Evolutionary conservation across 2,329 filamentous ascomycete genomes (phyloP).

Genomic region (Magnaporthiopsis incrustans): DNA sequence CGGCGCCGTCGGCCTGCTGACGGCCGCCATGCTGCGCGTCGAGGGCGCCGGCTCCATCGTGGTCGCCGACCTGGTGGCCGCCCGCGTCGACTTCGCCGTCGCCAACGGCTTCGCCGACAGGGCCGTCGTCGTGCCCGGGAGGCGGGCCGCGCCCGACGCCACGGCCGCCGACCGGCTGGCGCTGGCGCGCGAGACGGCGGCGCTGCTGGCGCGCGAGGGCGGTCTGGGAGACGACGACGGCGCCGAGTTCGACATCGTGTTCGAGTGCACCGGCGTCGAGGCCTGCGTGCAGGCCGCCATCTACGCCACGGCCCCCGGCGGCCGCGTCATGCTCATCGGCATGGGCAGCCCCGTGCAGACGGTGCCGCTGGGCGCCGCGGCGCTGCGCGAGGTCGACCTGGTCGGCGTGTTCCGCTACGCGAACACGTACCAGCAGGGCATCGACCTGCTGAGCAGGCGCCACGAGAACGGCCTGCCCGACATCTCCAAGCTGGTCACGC

Average conservation of each 20-base stretch:
- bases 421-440: conserved; percentile 15
- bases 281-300: conserved; percentile 68
- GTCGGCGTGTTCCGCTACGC: conserved; percentile 46
- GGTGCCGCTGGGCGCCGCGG: conserved; percentile 40
- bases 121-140: conserved; percentile 15
- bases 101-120: conserved; percentile 22
- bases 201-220: conserved; percentile 14
- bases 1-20: conserved; percentile 47
- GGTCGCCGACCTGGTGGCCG: conserved; percentile 18
- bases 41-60: conserved; percentile 45
- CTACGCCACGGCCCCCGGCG: conserved; percentile 48
- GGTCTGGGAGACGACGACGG: neutral
- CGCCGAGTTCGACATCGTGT: conserved; percentile 34
- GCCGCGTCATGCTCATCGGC: conserved; percentile 45
- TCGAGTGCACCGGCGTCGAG: conserved; percentile 68
- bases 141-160: conserved; percentile 6
- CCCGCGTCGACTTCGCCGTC: conserved; percentile 28
- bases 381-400: conserved; percentile 44
- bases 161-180: conserved; percentile 12
- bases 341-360: conserved; percentile 52
- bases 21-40: conserved; percentile 56
- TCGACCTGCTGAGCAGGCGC: conserved; percentile 35
- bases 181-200: conserved; percentile 28
- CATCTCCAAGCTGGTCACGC: conserved; percentile 61
- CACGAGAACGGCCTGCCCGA: conserved; percentile 42